Evolutionary conservation across 2,329 filamentous ascomycete genomes (phyloP).

Genomic region (Monosporascus cannonballus): DNA sequence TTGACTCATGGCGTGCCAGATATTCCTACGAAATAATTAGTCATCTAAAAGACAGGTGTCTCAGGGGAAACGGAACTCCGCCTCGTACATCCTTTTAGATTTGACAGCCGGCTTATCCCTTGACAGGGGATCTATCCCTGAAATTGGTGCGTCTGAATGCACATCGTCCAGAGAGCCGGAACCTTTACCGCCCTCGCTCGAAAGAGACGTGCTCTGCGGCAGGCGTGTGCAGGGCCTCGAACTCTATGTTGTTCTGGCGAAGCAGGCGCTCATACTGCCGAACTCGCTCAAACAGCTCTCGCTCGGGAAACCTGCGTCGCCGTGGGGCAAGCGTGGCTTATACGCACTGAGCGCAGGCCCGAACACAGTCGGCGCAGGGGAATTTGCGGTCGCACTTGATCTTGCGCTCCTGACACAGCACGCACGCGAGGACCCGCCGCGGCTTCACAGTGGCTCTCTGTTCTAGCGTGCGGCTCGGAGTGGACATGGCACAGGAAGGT

Average conservation of each 20-base stretch:
- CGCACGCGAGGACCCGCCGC: constrained; percentile 38
- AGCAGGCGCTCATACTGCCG: constrained; percentile 52
- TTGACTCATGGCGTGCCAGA: constrained; percentile 40
- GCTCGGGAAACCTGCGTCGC: constrained; percentile 46
- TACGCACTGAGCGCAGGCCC: constrained; percentile 36
- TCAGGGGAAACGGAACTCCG: constrained; percentile 17
- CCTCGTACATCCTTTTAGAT: constrained; percentile 20
- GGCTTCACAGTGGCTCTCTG: constrained; percentile 7
- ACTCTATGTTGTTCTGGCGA: constrained; percentile 45
- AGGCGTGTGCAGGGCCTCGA: constrained; percentile 36
- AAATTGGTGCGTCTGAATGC: constrained; percentile 11
- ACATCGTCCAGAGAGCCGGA: constrained; percentile 13
- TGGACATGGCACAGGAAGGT: no score
- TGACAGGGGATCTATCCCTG: background rate
- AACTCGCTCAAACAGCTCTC: constrained; percentile 51
- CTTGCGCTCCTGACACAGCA: constrained; percentile 59
- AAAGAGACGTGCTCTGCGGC: constrained; percentile 10
- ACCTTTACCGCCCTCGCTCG: constrained; percentile 8
- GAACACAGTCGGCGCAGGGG: constrained; percentile 51
- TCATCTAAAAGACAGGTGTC: background rate
- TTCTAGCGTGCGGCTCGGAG: no score
- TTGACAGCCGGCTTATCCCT: constrained; percentile 13
- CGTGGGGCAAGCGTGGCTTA: constrained; percentile 33
- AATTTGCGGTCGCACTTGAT: constrained; percentile 55
- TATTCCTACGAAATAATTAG: constrained; percentile 28